phyloP scores from a whole-genome alignment of 163 green algal genomes.

The Volvox carteri region DNA sequence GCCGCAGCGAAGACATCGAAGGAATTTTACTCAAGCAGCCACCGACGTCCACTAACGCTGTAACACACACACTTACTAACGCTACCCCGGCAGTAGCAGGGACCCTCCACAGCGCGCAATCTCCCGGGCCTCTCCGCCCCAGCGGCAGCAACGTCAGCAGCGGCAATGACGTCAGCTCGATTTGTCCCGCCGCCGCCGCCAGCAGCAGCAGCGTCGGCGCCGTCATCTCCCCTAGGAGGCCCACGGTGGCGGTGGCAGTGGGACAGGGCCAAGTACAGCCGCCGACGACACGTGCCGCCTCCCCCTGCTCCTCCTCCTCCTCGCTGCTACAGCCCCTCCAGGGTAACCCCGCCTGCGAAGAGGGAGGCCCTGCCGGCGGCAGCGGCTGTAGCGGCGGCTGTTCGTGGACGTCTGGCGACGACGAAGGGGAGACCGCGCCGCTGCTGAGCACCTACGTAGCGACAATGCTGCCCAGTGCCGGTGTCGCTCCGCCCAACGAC shows the following conservation, averaged over 20 bases:
- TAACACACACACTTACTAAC: too few species aligned
- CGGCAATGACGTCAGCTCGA: neutral
- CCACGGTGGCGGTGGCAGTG: too few species aligned
- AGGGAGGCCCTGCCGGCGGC: neutral
- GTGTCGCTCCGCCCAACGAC: slow-evolving; percentile 8
- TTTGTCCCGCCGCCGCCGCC: neutral
- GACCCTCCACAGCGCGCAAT: neutral
- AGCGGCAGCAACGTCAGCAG: neutral
- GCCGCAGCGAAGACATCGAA: neutral
- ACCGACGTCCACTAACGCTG: neutral
- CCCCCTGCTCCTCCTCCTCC: slow-evolving; percentile 5
- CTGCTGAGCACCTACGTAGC: slow-evolving; percentile 26
- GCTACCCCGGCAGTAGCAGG: neutral
- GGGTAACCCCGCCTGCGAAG: neutral
- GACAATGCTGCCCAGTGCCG: slow-evolving; percentile 27
- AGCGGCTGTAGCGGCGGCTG: neutral
- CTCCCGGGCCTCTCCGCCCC: neutral
- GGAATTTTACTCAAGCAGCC: neutral
- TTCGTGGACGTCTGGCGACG: neutral
- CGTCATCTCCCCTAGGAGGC: neutral
- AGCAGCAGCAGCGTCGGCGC: neutral
- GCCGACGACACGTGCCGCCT: neutral
- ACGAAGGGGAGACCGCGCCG: neutral
- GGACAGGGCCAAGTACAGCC: too few species aligned
- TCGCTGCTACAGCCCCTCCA: neutral